phyloP scores from a whole-genome alignment of 148 eudicot species.

The Limonium bicolor region DNA sequence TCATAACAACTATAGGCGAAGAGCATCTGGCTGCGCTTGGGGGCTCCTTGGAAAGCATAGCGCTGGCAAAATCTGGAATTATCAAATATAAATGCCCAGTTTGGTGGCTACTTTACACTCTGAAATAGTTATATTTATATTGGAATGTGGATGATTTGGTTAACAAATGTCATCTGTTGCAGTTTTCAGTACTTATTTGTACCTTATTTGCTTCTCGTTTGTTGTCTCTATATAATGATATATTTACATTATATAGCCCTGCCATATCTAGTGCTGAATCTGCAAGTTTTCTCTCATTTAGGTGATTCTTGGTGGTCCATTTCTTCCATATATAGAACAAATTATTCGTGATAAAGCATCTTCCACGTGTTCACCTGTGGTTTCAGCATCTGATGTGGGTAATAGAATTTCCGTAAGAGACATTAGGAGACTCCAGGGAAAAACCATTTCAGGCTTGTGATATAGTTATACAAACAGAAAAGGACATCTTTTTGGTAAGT shows the following conservation, averaged over 20 bases:
- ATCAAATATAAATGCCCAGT: slow-evolving; percentile 78
- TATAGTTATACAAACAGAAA: slow-evolving; percentile 45
- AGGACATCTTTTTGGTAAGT: slow-evolving; percentile 45
- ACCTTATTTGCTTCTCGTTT: slow-evolving; percentile 5
- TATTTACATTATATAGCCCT: background rate
- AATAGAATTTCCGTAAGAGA: slow-evolving; percentile 44
- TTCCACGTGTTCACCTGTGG: slow-evolving; percentile 50
- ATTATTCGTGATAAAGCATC: slow-evolving; percentile 73
- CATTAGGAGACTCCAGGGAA: slow-evolving; percentile 19
- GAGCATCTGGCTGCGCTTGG: slow-evolving; percentile 98
- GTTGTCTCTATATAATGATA: slow-evolving; percentile 1
- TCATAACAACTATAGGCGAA: slow-evolving; percentile 75
- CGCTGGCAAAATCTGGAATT: slow-evolving; percentile 88
- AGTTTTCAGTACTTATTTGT: background rate
- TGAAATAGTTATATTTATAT: no score
- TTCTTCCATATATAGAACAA: slow-evolving; percentile 65
- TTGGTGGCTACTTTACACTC: slow-evolving; percentile 40
- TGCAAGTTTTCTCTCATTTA: slow-evolving; percentile 4
- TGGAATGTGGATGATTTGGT: no score
- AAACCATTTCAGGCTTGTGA: slow-evolving; percentile 61
- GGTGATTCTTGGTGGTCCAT: slow-evolving; percentile 96
- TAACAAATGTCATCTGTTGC: no score
- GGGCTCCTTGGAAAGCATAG: slow-evolving; percentile 90
- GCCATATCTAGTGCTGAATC: background rate
- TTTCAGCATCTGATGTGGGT: slow-evolving; percentile 62